phyloP scores from a whole-genome alignment of 139 green algal species.

The Bryopsis sp. region DNA sequence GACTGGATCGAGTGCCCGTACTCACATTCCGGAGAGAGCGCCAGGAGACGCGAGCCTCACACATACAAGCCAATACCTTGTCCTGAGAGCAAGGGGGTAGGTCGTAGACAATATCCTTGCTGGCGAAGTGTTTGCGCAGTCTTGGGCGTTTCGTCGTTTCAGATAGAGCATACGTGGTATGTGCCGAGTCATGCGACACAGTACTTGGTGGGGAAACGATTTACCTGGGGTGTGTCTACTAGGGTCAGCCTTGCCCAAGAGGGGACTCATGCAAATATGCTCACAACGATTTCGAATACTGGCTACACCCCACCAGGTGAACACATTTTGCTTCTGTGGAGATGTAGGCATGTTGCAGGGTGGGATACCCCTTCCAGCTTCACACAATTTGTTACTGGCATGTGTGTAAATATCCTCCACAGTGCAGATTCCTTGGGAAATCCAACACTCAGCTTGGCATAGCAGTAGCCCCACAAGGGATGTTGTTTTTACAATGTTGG shows the following conservation, averaged over 20 bases:
- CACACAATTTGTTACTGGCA: no score
- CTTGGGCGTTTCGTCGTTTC: no score
- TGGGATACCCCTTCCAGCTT: neutral
- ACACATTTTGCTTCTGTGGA: neutral
- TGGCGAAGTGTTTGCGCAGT: no score
- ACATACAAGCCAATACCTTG: conserved; percentile 27
- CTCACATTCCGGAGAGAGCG: conserved; percentile 88
- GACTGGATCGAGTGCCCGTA: conserved; percentile 87
- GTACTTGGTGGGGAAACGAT: no score
- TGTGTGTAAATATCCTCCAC: no score
- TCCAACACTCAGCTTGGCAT: neutral
- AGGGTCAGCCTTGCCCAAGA: conserved; percentile 17
- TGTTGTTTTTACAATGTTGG: neutral
- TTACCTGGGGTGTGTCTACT: no score
- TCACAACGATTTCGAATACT: conserved; percentile 23
- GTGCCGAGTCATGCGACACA: no score
- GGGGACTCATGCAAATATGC: conserved; percentile 20
- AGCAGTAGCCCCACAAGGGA: neutral
- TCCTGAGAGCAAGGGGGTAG: conserved; percentile 13
- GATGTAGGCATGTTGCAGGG: neutral
- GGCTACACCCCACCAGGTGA: conserved; percentile 15
- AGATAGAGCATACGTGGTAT: no score
- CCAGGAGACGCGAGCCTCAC: conserved; percentile 72
- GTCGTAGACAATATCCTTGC: no score
- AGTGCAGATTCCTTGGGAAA: no score